Evolutionary conservation across 2,329 filamentous ascomycete genomes (phyloP).

Genomic region (Cercospora brassicicola): DNA sequence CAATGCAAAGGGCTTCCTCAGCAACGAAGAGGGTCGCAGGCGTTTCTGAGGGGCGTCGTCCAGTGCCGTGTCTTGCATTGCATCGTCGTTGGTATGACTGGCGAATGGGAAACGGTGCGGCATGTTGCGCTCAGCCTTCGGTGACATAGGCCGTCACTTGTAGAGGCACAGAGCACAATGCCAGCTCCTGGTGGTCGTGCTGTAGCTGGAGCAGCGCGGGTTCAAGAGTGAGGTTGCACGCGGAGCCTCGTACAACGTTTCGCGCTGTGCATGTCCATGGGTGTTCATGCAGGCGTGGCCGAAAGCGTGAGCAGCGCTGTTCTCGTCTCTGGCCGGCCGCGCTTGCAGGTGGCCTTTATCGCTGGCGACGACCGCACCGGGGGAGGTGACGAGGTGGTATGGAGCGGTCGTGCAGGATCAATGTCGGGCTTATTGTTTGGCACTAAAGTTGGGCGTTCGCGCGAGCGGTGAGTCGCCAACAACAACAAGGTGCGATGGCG

Average conservation of each 20-base stretch:
- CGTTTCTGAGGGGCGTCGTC: slow-evolving; percentile 27
- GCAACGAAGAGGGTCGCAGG: slow-evolving; percentile 24
- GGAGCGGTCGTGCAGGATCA: slow-evolving; percentile 1
- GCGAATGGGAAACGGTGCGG: slow-evolving; percentile 37
- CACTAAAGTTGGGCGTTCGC: not conserved
- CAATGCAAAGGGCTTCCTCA: slow-evolving; percentile 28
- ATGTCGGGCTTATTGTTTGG: slow-evolving; percentile 1
- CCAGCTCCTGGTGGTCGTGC: not conserved
- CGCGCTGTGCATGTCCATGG: slow-evolving; percentile 17
- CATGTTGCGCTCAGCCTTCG: slow-evolving; percentile 27
- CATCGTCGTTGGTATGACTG: slow-evolving; percentile 25
- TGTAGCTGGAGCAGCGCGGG: not conserved
- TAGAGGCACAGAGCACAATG: slow-evolving; percentile 7
- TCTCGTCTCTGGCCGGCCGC: slow-evolving; percentile 4
- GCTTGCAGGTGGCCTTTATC: not conserved
- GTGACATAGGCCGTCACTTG: slow-evolving; percentile 13
- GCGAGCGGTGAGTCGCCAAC: not conserved
- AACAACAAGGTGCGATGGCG: not conserved
- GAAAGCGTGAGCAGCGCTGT: slow-evolving; percentile 8
- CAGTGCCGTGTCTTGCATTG: slow-evolving; percentile 28
- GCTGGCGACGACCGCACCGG: not conserved
- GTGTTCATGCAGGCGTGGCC: slow-evolving; percentile 18
- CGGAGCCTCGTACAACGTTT: slow-evolving; percentile 21
- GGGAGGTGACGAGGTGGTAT: not conserved
- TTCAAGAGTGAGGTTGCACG: slow-evolving; percentile 18